phyloP scores from a whole-genome alignment of 148 eudicot genomes.

The Spergularia bocconei region DNA sequence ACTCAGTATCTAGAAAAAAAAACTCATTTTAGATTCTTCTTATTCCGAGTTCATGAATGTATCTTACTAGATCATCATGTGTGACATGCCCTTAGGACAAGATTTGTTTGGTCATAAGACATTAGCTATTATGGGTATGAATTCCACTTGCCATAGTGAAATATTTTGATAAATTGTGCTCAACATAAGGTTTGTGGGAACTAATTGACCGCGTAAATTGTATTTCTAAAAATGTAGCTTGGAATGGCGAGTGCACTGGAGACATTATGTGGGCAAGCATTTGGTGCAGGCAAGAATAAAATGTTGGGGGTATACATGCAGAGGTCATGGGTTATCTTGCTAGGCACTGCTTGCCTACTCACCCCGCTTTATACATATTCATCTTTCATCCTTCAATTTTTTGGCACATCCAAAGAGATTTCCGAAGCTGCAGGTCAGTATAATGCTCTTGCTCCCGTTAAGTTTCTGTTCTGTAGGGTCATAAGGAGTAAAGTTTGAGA shows the following conservation, averaged over 20 bases:
- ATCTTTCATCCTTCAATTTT: slow-evolving; percentile 48
- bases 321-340: slow-evolving; percentile 73
- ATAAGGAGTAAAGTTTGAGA: too few species aligned
- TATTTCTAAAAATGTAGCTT: slow-evolving; percentile 37
- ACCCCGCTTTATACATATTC: slow-evolving; percentile 62
- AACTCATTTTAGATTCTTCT: neutral
- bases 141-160: neutral
- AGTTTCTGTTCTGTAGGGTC: neutral
- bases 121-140: neutral
- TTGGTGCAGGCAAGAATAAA: slow-evolving; percentile 56
- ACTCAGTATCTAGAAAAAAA: neutral
- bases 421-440: slow-evolving; percentile 61
- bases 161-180: neutral
- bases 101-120: neutral
- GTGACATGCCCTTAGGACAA: too few species aligned
- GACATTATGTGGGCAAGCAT: slow-evolving; percentile 88
- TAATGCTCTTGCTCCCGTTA: neutral
- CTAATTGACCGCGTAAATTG: neutral
- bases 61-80: too few species aligned
- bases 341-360: slow-evolving; percentile 37
- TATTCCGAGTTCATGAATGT: too few species aligned
- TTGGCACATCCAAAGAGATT: slow-evolving; percentile 56
- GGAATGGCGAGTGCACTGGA: slow-evolving; percentile 89
- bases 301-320: slow-evolving; percentile 85
- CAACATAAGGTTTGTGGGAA: neutral